These are phyloP conservation scores for Suillus subalutaceus DNA, from an alignment of 768 basidiomycete species.

Conservation along the genomic window DNA sequence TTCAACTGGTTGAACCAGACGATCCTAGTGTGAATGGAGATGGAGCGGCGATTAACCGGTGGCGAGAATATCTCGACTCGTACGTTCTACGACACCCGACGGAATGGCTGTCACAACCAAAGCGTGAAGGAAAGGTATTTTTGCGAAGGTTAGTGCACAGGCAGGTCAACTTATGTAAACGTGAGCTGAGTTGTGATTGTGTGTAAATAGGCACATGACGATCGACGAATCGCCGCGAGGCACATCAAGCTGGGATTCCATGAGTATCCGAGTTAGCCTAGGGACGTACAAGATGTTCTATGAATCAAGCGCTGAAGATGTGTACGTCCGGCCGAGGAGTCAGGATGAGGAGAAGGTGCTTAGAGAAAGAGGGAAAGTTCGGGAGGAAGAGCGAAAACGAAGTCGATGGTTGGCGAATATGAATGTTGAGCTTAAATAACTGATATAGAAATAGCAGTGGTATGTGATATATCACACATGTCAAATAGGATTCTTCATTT, in stretches of 20 bases:
- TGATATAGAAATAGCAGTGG: neutral
- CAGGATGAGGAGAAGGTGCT: constrained; percentile 37
- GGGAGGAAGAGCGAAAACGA: constrained; percentile 61
- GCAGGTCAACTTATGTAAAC: constrained; percentile 14
- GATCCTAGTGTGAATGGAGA: constrained; percentile 69
- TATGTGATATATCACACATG: neutral
- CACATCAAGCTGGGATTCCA: constrained; percentile 20
- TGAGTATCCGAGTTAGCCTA: constrained; percentile 54
- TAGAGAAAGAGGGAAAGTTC: constrained; percentile 42
- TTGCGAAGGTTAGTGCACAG: constrained; percentile 55
- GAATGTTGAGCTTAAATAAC: neutral
- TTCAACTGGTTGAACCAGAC: constrained; percentile 61
- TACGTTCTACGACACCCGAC: constrained; percentile 73
- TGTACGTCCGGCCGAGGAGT: constrained; percentile 42
- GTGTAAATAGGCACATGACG: constrained; percentile 56
- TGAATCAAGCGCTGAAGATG: constrained; percentile 66
- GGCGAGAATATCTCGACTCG: constrained; percentile 75
- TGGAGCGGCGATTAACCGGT: constrained; percentile 53
- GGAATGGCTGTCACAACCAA: constrained; percentile 61
- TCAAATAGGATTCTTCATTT: neutral
- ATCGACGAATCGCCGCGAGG: constrained; percentile 30
- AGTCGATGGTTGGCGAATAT: constrained; percentile 34
- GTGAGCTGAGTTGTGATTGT: constrained; percentile 22
- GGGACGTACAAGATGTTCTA: constrained; percentile 73
- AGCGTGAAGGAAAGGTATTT: constrained; percentile 47